Conservation (phyloP, 208 protist species). For the Trichomonas tenax region DNA sequence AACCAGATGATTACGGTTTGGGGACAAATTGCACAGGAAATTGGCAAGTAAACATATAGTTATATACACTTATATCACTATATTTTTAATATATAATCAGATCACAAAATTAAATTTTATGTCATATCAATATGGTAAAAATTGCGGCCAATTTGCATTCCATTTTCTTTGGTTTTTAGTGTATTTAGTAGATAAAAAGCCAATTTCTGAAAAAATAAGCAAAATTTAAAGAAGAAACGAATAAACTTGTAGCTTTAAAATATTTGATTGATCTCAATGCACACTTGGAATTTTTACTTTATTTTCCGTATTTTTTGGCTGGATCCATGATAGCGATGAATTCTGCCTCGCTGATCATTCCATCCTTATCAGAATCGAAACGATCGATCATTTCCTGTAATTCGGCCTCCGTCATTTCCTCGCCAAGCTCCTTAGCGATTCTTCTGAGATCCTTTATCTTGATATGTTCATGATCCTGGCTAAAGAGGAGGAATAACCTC, state of each 20-base stretch:
- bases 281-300: neutral
- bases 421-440: slow-evolving; percentile 42
- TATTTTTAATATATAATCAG: no score
- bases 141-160: no score
- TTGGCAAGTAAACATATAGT: neutral
- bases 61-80: no score
- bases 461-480: slow-evolving; percentile 46
- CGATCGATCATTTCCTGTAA: slow-evolving; percentile 88
- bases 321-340: slow-evolving; percentile 16
- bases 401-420: slow-evolving; percentile 62
- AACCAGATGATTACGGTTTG: neutral
- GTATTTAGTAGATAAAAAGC: neutral
- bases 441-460: slow-evolving; percentile 44
- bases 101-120: no score
- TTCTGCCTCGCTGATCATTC: slow-evolving; percentile 26
- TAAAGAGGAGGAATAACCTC: slow-evolving; percentile 51
- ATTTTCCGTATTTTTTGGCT: neutral
- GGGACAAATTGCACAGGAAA: neutral
- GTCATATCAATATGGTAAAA: no score
- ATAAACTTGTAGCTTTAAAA: neutral
- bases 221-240: neutral
- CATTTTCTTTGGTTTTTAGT: neutral
- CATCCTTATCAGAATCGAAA: slow-evolving; percentile 77
- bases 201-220: neutral
- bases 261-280: neutral